Evolutionary conservation across 2,329 filamentous ascomycete genomes (phyloP).

Genomic region (Colletotrichum higginsianum): DNA sequence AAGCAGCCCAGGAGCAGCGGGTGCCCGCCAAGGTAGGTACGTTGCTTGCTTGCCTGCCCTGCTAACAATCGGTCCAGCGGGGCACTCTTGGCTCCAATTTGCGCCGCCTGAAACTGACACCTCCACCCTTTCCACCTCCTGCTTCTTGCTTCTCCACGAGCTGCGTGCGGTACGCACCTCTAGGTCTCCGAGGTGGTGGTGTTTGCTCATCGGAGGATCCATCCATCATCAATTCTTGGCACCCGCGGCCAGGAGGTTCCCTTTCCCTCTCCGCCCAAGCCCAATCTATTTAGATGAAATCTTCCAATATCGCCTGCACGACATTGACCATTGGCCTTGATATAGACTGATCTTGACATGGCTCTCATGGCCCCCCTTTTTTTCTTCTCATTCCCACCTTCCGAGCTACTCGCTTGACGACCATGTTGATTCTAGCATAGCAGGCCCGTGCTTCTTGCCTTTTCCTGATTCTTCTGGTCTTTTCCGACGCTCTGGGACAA

Average conservation of each 20-base stretch:
- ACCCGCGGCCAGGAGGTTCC: background rate
- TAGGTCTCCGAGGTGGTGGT: background rate
- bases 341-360: background rate
- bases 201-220: background rate
- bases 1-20: background rate
- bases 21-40: background rate
- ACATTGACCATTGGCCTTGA: background rate
- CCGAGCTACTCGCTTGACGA: background rate
- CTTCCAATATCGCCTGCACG: conserved; percentile 8
- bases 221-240: conserved; percentile 19
- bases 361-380: background rate
- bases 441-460: conserved; percentile 15
- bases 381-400: background rate
- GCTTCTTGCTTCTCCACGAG: background rate
- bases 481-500: background rate
- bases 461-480: conserved; percentile 1
- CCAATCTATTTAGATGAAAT: conserved; percentile 22
- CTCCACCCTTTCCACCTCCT: conserved; percentile 2
- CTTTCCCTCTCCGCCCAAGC: background rate
- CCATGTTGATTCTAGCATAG: background rate
- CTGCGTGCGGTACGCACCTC: background rate
- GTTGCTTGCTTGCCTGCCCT: background rate
- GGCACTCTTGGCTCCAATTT: conserved; percentile 13
- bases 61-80: background rate
- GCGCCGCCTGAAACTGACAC: conserved; percentile 35